Base-by-base conservation (phyloP, 306 rosid genomes). In the Alnus rubra region DNA sequence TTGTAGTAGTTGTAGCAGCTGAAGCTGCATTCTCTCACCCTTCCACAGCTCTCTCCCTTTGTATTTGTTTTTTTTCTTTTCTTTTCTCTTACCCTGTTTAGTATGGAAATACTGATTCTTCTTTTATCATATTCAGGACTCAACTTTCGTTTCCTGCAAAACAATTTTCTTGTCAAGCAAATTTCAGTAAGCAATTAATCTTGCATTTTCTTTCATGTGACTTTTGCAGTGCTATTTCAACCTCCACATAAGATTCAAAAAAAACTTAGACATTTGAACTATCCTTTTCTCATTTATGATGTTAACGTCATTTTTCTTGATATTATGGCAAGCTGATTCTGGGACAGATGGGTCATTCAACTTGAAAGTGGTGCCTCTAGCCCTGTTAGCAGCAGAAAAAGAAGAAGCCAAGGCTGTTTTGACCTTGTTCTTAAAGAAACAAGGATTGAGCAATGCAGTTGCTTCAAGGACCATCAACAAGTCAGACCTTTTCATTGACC, bases 401-500 rank as follows among this genome's bases (percentile, higher is more conserved):
- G 98, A 92, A 88, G 98, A 92, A 87, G 95, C 98, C 74, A 95
- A 85, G 81, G 98, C 97, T 69, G 95, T 92, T 50, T 79, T 95
- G 67, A 84, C 88, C 77, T 80, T 92, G 88, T 92, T 92, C 88
- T 79, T 95, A 82, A 95, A 90, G 88, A 91, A 95, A 81, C 93
- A 82, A 79, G 97, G 98, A 74, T 79, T 95, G 80, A 88, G 95
- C 85, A 87, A 80, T 79, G 90, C 91, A 48, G 48, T 79, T 82
- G 97, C 98, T 33, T 85, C 92, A 31, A 92, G 92, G 87, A 90
- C 90, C 52, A 89, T 90, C 83, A 91, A 91, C 79, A 92, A 86
- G 73, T 87, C 98, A 13, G 96, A 92, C 76, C 81, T 67, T 56
- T 95, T 95, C 59, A 84, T 95, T 12, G 90, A 90, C 50, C 97